Percentiles rank a stretch among this genome's conserved stretches.
Conservation (phyloP, 768 basidiomycete species). For the Lyophyllum semitale region DNA sequence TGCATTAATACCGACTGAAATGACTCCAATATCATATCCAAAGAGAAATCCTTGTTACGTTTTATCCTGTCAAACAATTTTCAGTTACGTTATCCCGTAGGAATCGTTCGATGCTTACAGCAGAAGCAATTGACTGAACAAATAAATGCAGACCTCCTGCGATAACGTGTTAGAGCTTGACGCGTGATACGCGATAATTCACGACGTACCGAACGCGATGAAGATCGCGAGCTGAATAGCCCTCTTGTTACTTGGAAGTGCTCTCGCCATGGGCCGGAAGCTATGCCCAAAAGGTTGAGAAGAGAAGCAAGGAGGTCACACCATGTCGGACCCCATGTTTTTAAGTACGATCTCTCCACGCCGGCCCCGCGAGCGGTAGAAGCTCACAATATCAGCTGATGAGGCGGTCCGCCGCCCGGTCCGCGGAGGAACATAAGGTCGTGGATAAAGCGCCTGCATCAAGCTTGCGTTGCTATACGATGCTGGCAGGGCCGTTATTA, state of each 20-base stretch:
- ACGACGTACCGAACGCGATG: conserved; percentile 66
- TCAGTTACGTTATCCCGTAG: neutral
- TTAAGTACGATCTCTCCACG: conserved; percentile 8
- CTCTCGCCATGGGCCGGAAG: conserved; percentile 30
- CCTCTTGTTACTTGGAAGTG: conserved; percentile 61
- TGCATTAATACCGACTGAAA: conserved; percentile 48
- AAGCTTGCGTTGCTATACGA: neutral
- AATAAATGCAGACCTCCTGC: conserved; percentile 18
- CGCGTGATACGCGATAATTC: conserved; percentile 1
- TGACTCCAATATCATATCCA: conserved; percentile 78
- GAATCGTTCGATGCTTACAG: neutral
- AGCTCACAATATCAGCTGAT: conserved; percentile 18
- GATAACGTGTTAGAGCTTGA: neutral
- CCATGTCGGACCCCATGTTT: conserved; percentile 3
- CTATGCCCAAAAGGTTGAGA: conserved; percentile 15
- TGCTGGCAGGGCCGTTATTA: neutral
- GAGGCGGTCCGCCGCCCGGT: conserved; percentile 20
- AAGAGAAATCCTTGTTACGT: conserved; percentile 57
- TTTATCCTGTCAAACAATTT: neutral
- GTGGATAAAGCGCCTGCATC: conserved; percentile 1
- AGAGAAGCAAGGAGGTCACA: conserved; percentile 22
- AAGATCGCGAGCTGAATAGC: conserved; percentile 69
- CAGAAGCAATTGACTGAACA: neutral
- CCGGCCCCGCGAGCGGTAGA: conserved; percentile 10
- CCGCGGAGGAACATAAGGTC: conserved; percentile 8